Conservation (phyloP, 1,139 yeast genomes). For the Trichomonascaceae sp. region DNA sequence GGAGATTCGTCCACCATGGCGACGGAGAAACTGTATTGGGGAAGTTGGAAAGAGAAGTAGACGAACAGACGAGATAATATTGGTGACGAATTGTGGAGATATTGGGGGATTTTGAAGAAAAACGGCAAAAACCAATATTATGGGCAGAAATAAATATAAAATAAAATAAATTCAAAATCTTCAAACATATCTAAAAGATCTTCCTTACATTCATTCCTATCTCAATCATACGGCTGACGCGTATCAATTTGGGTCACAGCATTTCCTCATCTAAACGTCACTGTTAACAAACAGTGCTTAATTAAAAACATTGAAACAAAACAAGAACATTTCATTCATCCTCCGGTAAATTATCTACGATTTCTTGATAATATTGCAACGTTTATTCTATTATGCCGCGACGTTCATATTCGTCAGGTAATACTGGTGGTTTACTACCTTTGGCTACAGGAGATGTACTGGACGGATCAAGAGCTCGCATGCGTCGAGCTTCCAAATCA, state of each 20-base stretch:
- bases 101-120: not conserved
- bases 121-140: too few species aligned
- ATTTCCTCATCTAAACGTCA: not conserved
- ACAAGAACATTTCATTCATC: not conserved
- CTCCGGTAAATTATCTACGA: not conserved
- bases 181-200: not conserved
- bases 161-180: not conserved
- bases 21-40: not conserved
- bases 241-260: not conserved
- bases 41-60: not conserved
- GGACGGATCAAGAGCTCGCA: constrained; percentile 1
- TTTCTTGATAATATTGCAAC: not conserved
- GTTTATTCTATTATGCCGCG: constrained; percentile 9
- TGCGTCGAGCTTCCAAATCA: not conserved
- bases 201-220: not conserved
- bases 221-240: not conserved
- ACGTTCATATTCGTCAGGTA: constrained; percentile 10
- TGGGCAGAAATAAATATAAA: not conserved
- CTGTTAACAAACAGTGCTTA: not conserved
- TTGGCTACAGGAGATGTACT: constrained; percentile 10
- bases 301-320: not conserved
- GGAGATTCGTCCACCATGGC: not conserved
- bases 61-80: not conserved
- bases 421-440: constrained; percentile 12
- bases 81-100: not conserved